phyloP scores from a whole-genome alignment of 2,329 filamentous ascomycete genomes.

The Penicillium occitanis region DNA sequence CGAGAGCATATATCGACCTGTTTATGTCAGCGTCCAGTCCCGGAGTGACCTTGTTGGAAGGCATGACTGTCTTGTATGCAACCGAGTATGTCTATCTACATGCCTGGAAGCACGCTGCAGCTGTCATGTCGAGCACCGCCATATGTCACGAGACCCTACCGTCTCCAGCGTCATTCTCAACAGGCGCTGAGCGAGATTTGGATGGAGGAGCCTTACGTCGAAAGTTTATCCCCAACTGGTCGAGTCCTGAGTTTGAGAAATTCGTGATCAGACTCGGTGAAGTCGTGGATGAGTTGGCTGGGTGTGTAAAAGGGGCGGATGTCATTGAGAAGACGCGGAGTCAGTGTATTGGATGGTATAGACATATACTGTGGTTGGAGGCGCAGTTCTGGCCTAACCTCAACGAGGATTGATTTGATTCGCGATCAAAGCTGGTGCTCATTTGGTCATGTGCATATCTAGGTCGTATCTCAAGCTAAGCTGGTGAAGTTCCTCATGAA shows the following conservation, averaged over 20 bases:
- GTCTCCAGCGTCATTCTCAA: slow-evolving; percentile 19
- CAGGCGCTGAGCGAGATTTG: slow-evolving; percentile 44
- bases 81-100: slow-evolving; percentile 66
- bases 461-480: background rate
- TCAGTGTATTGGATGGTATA: slow-evolving; percentile 51
- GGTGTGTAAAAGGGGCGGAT: slow-evolving; percentile 38
- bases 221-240: slow-evolving; percentile 70
- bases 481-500: background rate
- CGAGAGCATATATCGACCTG: slow-evolving; percentile 57
- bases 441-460: background rate
- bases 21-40: slow-evolving; percentile 58
- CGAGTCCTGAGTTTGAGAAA: slow-evolving; percentile 57
- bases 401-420: slow-evolving; percentile 13
- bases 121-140: slow-evolving; percentile 33
- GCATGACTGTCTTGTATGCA: slow-evolving; percentile 72
- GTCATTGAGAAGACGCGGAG: slow-evolving; percentile 42
- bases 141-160: slow-evolving; percentile 24
- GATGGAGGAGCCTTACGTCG: slow-evolving; percentile 65
- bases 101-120: slow-evolving; percentile 53
- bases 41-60: slow-evolving; percentile 60
- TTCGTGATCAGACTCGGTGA: slow-evolving; percentile 59
- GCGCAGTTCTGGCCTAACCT: slow-evolving; percentile 58
- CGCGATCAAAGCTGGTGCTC: background rate
- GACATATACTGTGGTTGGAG: slow-evolving; percentile 55
- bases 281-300: slow-evolving; percentile 57